phyloP scores from a whole-genome alignment of 306 rosid species.

The Vigna reflexopilosa region DNA sequence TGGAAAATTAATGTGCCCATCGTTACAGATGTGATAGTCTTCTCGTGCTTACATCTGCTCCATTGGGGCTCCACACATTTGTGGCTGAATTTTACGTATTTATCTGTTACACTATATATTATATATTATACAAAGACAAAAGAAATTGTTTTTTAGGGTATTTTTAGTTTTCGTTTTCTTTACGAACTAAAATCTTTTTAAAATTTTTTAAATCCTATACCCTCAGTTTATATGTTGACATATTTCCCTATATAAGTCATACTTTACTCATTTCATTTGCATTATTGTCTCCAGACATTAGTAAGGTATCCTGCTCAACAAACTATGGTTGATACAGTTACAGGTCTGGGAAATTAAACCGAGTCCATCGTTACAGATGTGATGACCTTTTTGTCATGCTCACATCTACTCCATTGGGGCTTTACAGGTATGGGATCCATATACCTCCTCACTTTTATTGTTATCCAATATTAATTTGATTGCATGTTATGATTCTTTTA shows the following conservation, averaged over 20 bases:
- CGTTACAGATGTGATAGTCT: constrained; percentile 51
- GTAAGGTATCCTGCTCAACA: constrained; percentile 58
- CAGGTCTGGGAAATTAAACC: constrained; percentile 45
- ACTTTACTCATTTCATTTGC: not conserved
- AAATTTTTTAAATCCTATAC: not conserved
- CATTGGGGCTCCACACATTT: constrained; percentile 45
- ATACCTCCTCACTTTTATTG: not conserved
- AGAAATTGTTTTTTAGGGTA: not conserved
- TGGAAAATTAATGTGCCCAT: constrained; percentile 51
- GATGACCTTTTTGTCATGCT: constrained; percentile 35
- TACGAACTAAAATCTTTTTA: not conserved
- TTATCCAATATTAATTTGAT: not conserved
- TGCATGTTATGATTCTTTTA: not conserved
- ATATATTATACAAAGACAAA: not conserved
- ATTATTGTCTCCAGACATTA: constrained; percentile 53
- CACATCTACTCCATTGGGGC: constrained; percentile 57
- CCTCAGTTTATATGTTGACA: not conserved
- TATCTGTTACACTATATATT: not conserved
- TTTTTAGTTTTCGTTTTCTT: not conserved
- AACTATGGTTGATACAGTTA: constrained; percentile 51
- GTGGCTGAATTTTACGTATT: not conserved
- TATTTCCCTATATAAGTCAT: not conserved
- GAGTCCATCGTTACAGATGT: constrained; percentile 60
- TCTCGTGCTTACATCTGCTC: constrained; percentile 52
- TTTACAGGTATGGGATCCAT: constrained; percentile 17